phyloP scores from a whole-genome alignment of 305 asterid species.

The Solanum aculeatissimum region DNA sequence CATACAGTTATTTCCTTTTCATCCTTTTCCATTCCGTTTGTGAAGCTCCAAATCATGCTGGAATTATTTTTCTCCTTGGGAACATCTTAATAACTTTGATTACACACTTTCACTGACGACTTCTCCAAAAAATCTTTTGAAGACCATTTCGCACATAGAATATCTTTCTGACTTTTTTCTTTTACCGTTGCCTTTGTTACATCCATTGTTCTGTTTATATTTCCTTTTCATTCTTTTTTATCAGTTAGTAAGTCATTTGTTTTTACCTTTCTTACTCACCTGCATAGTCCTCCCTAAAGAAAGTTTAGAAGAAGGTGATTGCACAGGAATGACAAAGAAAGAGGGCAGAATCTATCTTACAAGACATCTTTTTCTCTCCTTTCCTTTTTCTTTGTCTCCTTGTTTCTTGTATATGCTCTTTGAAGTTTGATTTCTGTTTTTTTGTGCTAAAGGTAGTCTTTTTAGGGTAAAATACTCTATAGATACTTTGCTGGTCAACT shows the following conservation, averaged over 20 bases:
- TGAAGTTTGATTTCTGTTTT: background rate
- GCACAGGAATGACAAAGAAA: background rate
- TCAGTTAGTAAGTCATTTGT: background rate
- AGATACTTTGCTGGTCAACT: background rate
- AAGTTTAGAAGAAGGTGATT: background rate
- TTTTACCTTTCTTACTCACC: background rate
- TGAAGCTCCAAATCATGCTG: background rate
- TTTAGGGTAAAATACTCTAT: background rate
- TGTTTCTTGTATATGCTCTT: background rate
- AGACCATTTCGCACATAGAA: background rate
- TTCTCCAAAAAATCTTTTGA: background rate
- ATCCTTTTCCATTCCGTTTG: background rate
- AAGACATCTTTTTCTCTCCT: background rate
- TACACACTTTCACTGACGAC: background rate
- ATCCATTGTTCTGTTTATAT: background rate
- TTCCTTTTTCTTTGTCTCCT: background rate
- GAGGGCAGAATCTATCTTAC: background rate
- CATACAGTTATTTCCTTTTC: constrained; percentile 5
- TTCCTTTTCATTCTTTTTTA: background rate
- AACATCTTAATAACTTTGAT: background rate
- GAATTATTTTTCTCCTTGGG: background rate
- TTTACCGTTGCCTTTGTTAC: background rate
- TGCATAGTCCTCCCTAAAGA: background rate
- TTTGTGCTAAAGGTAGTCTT: background rate
- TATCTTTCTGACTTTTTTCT: background rate